Base-by-base conservation (phyloP, 192 early-diverging fungal genomes). In the Kappamyces sp. region DNA sequence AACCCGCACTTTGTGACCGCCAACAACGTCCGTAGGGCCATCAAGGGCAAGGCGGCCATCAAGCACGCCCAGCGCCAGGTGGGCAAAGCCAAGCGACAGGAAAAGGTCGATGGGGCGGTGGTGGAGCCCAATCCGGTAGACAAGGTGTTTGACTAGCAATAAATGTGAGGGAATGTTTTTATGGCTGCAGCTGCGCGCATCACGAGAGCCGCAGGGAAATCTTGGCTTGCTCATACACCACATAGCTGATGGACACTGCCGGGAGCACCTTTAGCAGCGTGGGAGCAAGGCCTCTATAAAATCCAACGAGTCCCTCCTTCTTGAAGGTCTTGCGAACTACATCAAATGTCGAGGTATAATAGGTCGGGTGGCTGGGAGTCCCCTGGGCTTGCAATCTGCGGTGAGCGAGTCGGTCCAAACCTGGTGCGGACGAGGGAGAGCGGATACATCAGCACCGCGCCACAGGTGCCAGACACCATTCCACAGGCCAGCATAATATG, bases 1-100 rank as follows among this genome's bases (percentile, higher is more conserved):
- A 94, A 94, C 66, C 83, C 85, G 12, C 78, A 86, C 35, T 98
- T 91, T 62, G 75, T 96, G 32, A 83, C 85, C 54, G 92, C 95
- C 43, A 76, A 74, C 55, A 46, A 59, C 5, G 51, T 64, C 35
- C 49, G 73, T 63, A 58, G 47, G 35, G 31, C 7, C 30, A 46
- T 35, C 51, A 57, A 67, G 39, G 60, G 57, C 5, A 63, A 67
- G 48, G 38, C 29, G 46, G 47, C 35, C 1, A 51, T 33, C n/a
- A 57, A 80, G 41, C 81, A 85, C 60, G 68, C 72, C 54, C 57
- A 65, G 22, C 74, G 83, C 49, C 63, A 69, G 47, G 59, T 69
- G 6, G 66, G 69, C 4, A 64, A 70, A 5, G 49, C 61, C 46
- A 66, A 72, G 49, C 68, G 67, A 43, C 66, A 78, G 39, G 60